Base-by-base conservation (phyloP, 495 filamentous ascomycete species). In the Ascodesmis nigricans region DNA sequence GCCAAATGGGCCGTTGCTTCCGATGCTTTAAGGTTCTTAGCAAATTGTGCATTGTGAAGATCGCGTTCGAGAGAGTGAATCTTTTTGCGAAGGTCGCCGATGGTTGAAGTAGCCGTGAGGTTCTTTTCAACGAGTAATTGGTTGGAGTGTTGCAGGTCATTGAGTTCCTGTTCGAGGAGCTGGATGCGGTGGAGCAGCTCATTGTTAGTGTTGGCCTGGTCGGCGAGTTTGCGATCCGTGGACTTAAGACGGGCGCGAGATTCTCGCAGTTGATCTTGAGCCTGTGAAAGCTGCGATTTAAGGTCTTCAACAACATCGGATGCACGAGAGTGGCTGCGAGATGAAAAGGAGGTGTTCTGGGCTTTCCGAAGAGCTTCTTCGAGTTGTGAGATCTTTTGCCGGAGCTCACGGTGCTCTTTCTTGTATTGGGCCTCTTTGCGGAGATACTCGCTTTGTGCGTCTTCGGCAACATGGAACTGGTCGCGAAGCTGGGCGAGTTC, bases 341-440 rank as follows among this genome's bases (percentile, higher is more conserved):
- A 54, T 19, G 62, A 63, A 4, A 18, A 27, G 15, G 37, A 33
- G 9, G 47, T 37, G 9, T 64, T 50, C 21, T 58, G 54, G 2
- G 54, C 55, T 16, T 67, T 58, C 27, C 61, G 55, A 4, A 62
- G 41, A 33, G 57, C 53, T 22, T 60, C 53, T 42, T 67, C 64
- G 22, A 65, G 54, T 7, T 64, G 58, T 26, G 52, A 42, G 19
- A 66, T 54, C 38, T 65, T 58, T 17, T 53, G 53, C 37, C 61
- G 63, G 23, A 67, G 49, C 8, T 53, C 41, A 21, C 63, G 61
- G 39, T 61, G 47, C 22, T 45, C 41, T n/a, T 65, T 63, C 38
- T 70, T 73, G 24, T 71, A 67, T 9, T 65, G 50, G 11, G 62
- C 58, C 42, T 79, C 75, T 6, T 69, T 68, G 46, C 73, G 64